Evolutionary conservation across 2,329 filamentous ascomycete species (phyloP), one percentile per base, ranked within the genome.

Genomic region (Cylindrodendrum hubeiense): DNA sequence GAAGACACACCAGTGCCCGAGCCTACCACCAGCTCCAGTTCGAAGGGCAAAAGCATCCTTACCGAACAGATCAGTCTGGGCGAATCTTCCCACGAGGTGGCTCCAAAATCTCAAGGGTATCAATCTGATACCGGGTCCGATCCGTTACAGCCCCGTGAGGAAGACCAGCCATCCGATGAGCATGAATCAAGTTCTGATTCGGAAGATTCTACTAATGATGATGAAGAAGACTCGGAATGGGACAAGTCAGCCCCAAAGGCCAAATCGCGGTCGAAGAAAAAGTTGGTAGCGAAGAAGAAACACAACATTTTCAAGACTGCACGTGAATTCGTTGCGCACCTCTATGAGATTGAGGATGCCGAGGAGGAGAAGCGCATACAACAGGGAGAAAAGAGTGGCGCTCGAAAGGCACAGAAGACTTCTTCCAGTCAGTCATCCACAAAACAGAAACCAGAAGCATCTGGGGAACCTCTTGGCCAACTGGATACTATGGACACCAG

Each of bases 291-390:
- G 28, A 30, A 30, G 12, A 30, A 30, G 28, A 30, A 28, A 15
- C 41, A 43, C 15, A 4, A 15, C 4, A 9, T 37, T 6, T 24
- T 21, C 26, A 55, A 51, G 52, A 56, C 21, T n/a, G 44, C 59
- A 8, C 52, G 52, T 3, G 44, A 56, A 33, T 62, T 28, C 19
- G 28, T 62, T 19, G 52, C 52, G 15, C 26, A 26, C n/a, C 39
- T 43, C 7, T 26, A 37, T 6, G 30, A 55, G 5, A 43, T 44
- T 13, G 61, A 65, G 10, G 41, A 22, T 9, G 34, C 17, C 12
- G 41, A 37, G 10, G 51, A 51, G 15, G 51, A 12, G 12, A 68
- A 70, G 17, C 44, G 67, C 4, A 69, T 62, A 33, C 22, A 10
- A 1, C 44, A 22, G 0, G 43, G 33, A 0, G 43, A 50, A 4